Percentiles rank a stretch among this genome's conserved stretches.
Conservation (phyloP, 1,139 yeast species). For the Williopsis jadinii region DNA sequence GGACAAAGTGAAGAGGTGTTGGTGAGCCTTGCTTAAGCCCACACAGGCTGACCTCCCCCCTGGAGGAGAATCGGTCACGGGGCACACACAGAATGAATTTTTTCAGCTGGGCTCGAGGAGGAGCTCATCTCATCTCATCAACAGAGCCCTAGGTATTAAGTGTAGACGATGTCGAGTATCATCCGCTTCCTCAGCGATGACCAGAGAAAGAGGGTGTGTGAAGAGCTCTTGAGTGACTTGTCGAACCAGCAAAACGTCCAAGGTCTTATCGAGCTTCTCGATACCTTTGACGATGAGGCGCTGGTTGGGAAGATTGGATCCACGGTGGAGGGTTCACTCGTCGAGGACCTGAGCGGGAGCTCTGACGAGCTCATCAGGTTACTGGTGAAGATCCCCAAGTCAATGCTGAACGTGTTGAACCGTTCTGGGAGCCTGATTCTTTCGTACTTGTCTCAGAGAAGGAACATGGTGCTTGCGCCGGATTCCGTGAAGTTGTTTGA, state of each 20-base stretch:
- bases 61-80: no score
- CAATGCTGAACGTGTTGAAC: constrained; percentile 2
- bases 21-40: no score
- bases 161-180: constrained; percentile 2
- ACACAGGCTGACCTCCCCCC: no score
- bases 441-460: constrained; percentile 5
- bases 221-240: constrained; percentile 1
- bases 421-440: constrained; percentile 6
- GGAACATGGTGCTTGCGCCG: constrained; percentile 6
- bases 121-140: no score
- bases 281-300: neutral
- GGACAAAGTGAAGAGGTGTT: no score
- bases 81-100: no score
- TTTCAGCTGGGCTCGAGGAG: no score
- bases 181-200: constrained; percentile 6
- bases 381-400: constrained; percentile 5
- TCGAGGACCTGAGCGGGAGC: neutral
- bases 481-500: constrained; percentile 4
- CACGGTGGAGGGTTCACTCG: neutral
- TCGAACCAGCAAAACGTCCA: constrained; percentile 4
- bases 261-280: constrained; percentile 1
- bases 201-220: neutral
- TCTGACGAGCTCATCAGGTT: neutral
- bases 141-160: no score
- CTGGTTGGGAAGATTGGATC: neutral